Evolutionary conservation across 2,329 filamentous ascomycete species (phyloP).

Genomic region (Bipolaris gigantea): DNA sequence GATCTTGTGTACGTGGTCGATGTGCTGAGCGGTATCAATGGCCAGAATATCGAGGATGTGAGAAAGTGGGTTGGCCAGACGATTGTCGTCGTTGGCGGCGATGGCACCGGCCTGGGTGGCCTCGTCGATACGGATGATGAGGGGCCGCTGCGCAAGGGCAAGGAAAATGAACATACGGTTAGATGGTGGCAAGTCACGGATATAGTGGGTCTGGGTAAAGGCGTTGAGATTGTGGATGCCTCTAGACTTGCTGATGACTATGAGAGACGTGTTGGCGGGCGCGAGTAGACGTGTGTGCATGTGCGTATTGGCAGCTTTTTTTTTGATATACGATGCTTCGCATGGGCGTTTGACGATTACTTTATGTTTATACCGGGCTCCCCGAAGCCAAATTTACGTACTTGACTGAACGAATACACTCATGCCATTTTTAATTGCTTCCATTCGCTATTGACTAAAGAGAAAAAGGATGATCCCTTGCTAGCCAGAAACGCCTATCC

Average conservation of each 20-base stretch:
- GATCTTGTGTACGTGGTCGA: slow-evolving; percentile 88
- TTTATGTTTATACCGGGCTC: slow-evolving; percentile 6
- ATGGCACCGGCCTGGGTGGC: slow-evolving; percentile 49
- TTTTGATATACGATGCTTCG: background rate
- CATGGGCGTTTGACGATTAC: slow-evolving; percentile 2
- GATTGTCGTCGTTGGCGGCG: slow-evolving; percentile 60
- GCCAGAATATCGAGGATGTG: slow-evolving; percentile 70
- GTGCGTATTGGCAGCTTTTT: no score
- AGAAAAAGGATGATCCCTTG: background rate
- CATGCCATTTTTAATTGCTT: background rate
- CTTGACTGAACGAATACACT: slow-evolving; percentile 11
- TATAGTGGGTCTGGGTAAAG: slow-evolving; percentile 81
- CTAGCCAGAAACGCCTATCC: background rate
- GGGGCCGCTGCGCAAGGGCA: slow-evolving; percentile 26
- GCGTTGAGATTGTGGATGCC: slow-evolving; percentile 85
- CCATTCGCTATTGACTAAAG: no score
- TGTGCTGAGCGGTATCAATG: slow-evolving; percentile 74
- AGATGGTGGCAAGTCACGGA: slow-evolving; percentile 81
- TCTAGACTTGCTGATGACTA: slow-evolving; percentile 84
- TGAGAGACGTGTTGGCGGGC: slow-evolving; percentile 72
- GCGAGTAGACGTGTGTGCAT: slow-evolving; percentile 35
- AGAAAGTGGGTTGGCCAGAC: slow-evolving; percentile 64
- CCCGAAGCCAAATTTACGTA: background rate
- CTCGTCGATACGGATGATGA: slow-evolving; percentile 66
- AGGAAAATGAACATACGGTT: slow-evolving; percentile 31